Conservation (phyloP, 345 rosid species). For the Citrus sinensis region DVS_A1.0 CM039164.1:21646001-21646500, state of each 20-base stretch:
- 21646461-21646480: not conserved
- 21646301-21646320: not conserved
- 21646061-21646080: not conserved
- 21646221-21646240: not conserved
- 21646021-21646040: not conserved
- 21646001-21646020: not conserved
- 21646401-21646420: not conserved
- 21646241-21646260: too few relatives aligned
- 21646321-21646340: not conserved
- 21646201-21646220: not conserved
- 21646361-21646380: not conserved
- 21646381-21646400: not conserved
- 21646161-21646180: not conserved
- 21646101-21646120: too few relatives aligned
- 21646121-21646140: too few relatives aligned
- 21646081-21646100: not conserved
- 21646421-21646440: not conserved
- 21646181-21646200: not conserved
- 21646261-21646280: not conserved
- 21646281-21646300: not conserved
- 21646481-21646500: not conserved
- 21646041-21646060: not conserved
- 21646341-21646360: not conserved
- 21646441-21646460: not conserved
- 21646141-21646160: not conserved